phyloP scores from a whole-genome alignment of 176 grass and related monocot species.

The Zea mays region DNA sequence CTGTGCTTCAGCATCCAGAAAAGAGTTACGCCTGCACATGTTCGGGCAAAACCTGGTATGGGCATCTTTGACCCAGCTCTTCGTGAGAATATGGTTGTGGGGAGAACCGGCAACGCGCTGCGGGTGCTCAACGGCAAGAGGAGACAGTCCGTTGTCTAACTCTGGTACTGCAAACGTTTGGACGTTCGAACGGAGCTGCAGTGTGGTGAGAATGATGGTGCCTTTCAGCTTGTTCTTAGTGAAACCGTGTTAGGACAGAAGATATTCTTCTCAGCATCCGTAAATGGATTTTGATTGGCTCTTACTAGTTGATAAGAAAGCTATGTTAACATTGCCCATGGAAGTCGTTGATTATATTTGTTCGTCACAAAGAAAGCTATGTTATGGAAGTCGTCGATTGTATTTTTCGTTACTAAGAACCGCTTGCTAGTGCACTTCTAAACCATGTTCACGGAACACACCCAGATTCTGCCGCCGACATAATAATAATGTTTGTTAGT shows the following conservation, averaged over 20 bases:
- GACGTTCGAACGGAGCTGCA: slow-evolving; percentile 32
- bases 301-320: neutral
- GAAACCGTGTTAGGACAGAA: neutral
- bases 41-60: neutral
- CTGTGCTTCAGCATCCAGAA: slow-evolving; percentile 66
- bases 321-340: neutral
- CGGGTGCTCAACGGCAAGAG: slow-evolving; percentile 57
- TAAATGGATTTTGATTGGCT: slow-evolving; percentile 1
- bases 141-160: slow-evolving; percentile 61
- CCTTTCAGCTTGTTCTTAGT: slow-evolving; percentile 13
- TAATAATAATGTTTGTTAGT: neutral
- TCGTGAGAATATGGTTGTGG: slow-evolving; percentile 39
- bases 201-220: too few relatives aligned
- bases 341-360: neutral
- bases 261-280: slow-evolving; percentile 14
- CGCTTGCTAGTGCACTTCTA: neutral
- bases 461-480: too few relatives aligned
- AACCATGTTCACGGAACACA: too few relatives aligned
- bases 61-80: slow-evolving; percentile 40
- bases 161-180: slow-evolving; percentile 21
- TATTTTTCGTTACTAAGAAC: neutral
- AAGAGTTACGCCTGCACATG: slow-evolving; percentile 24
- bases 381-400: too few relatives aligned
- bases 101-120: slow-evolving; percentile 33
- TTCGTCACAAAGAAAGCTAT: neutral